Conservation (phyloP, 2,329 filamentous ascomycete species). For the Sclerotinia nivalis region DNA sequence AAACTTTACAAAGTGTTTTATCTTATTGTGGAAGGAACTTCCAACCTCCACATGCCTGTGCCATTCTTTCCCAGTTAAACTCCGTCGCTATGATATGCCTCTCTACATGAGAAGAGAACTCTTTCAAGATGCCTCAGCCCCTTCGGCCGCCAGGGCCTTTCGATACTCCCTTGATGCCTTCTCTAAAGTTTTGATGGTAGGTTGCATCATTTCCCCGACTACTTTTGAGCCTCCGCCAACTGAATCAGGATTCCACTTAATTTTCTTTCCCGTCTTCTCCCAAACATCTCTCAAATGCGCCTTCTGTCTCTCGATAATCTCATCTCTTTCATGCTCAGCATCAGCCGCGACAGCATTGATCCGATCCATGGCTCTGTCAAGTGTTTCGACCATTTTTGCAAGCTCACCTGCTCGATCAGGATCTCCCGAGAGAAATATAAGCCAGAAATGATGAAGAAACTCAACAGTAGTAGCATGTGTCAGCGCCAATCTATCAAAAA, state of each 20-base stretch:
- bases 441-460: constrained; percentile 98
- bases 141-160: constrained; percentile 66
- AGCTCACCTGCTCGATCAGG: constrained; percentile 78
- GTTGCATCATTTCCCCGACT: constrained; percentile 74
- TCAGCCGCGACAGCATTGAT: constrained; percentile 79
- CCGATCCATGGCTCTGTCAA: constrained; percentile 73
- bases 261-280: constrained; percentile 71
- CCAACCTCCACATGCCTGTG: constrained; percentile 19
- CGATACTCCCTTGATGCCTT: constrained; percentile 72
- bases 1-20: background rate
- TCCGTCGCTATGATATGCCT: constrained; percentile 36
- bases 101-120: background rate
- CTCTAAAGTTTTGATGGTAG: constrained; percentile 69
- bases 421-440: constrained; percentile 85
- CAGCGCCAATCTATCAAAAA: constrained; percentile 64
- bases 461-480: constrained; percentile 94
- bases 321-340: constrained; percentile 72
- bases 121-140: constrained; percentile 33
- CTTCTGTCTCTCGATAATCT: constrained; percentile 66
- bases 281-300: constrained; percentile 70
- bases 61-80: constrained; percentile 31
- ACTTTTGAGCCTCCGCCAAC: constrained; percentile 74
- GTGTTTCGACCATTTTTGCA: constrained; percentile 76
- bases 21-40: background rate
- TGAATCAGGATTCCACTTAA: constrained; percentile 65